Evolutionary conservation across 1,139 yeast genomes (phyloP).

Genomic region (Debaryomyces singareniensis): DNA sequence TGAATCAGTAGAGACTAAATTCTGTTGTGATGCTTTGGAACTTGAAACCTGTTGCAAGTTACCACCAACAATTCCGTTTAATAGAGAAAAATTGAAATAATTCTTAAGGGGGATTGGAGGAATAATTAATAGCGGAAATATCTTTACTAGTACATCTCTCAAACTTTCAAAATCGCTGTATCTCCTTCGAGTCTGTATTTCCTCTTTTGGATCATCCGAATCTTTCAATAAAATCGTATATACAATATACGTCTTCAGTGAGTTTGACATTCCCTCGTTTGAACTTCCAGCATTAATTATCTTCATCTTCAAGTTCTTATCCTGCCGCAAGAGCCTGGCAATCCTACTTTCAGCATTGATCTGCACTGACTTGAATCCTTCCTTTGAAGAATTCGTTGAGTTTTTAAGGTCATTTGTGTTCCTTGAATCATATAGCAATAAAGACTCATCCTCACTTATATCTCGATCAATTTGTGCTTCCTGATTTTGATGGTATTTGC

Average conservation of each 20-base stretch:
- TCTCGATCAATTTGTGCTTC: slow-evolving; percentile 2
- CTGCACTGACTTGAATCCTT: slow-evolving; percentile 22
- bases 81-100: slow-evolving; percentile 29
- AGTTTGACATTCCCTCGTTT: slow-evolving; percentile 57
- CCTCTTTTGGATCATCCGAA: slow-evolving; percentile 28
- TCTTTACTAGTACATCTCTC: slow-evolving; percentile 57
- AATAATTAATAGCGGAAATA: slow-evolving; percentile 76
- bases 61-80: slow-evolving; percentile 28
- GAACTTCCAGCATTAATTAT: slow-evolving; percentile 77
- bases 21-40: slow-evolving; percentile 6
- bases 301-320: slow-evolving; percentile 33
- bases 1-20: slow-evolving; percentile 3
- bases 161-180: slow-evolving; percentile 90
- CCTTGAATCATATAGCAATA: slow-evolving; percentile 17
- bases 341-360: slow-evolving; percentile 36
- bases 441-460: slow-evolving; percentile 18
- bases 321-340: slow-evolving; percentile 26
- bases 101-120: slow-evolving; percentile 98
- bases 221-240: slow-evolving; percentile 63
- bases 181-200: slow-evolving; percentile 64
- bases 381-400: slow-evolving; percentile 6
- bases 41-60: slow-evolving; percentile 4
- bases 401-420: slow-evolving; percentile 5
- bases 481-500: slow-evolving; percentile 4
- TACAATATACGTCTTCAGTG: slow-evolving; percentile 65